Evolutionary conservation across 2,329 filamentous ascomycete genomes (phyloP).

Genomic region (Pseudocercospora pini-densiflorae): DNA sequence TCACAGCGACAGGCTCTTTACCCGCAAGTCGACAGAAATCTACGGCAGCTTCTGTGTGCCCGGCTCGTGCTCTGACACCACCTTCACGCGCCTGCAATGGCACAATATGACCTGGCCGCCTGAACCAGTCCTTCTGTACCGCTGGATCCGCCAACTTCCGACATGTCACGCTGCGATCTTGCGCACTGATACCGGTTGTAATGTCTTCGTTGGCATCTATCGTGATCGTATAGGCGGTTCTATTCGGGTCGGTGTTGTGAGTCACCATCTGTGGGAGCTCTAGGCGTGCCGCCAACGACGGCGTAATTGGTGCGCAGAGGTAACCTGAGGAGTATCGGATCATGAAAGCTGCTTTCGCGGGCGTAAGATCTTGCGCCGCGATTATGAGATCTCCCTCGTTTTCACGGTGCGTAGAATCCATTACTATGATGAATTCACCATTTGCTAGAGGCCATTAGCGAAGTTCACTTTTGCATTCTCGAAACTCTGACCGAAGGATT

Average conservation of each 20-base stretch:
- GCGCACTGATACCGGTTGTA: conserved; percentile 88
- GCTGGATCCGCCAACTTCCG: conserved; percentile 72
- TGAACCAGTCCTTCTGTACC: conserved; percentile 65
- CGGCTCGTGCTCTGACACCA: conserved; percentile 76
- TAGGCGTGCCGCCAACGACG: conserved; percentile 70
- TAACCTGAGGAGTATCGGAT: conserved; percentile 87
- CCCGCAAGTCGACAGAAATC: conserved; percentile 88
- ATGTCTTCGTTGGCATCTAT: conserved; percentile 77
- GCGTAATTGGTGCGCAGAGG: conserved; percentile 83
- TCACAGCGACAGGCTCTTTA: conserved; percentile 76
- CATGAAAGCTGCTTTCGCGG: conserved; percentile 94
- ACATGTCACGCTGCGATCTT: conserved; percentile 83
- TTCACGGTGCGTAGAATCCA: conserved; percentile 89
- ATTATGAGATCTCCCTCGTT: conserved; percentile 99
- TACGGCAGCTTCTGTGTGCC: conserved; percentile 92
- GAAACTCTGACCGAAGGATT: conserved; percentile 45
- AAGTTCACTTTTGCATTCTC: neutral
- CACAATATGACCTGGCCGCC: conserved; percentile 87
- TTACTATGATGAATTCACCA: conserved; percentile 93
- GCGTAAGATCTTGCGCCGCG: conserved; percentile 80
- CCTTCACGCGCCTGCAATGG: conserved; percentile 79
- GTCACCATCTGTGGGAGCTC: conserved; percentile 87
- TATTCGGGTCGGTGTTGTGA: conserved; percentile 77
- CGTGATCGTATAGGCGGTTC: conserved; percentile 91
- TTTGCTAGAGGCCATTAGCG: conserved; percentile 27